Evolutionary conservation across 352 stramenopile species (phyloP).

Genomic region (Phytopythium montanum): DNA sequence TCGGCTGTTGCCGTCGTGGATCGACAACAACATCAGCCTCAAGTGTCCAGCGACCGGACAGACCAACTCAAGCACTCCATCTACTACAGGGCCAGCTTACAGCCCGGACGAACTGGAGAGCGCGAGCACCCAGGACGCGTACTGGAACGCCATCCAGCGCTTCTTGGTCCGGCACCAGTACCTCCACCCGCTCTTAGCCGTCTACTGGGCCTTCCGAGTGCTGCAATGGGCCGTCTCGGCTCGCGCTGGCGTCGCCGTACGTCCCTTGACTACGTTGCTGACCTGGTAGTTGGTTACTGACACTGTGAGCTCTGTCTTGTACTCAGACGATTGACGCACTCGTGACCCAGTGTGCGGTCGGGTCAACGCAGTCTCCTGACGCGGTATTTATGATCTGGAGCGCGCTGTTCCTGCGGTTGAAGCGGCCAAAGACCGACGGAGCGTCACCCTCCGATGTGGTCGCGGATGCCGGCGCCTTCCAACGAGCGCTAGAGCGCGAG

Average conservation of each 20-base stretch:
- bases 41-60: neutral
- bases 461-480: constrained; percentile 25
- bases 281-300: neutral
- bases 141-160: constrained; percentile 81
- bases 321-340: constrained; percentile 64
- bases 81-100: constrained; percentile 22
- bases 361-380: constrained; percentile 46
- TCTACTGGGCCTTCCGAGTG: constrained; percentile 67
- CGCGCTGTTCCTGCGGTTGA: constrained; percentile 42
- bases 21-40: constrained; percentile 32
- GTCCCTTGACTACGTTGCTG: neutral
- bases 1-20: constrained; percentile 35
- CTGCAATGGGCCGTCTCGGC: constrained; percentile 65
- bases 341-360: constrained; percentile 52
- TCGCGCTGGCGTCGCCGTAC: constrained; percentile 52
- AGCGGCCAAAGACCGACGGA: constrained; percentile 14
- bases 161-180: constrained; percentile 56
- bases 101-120: constrained; percentile 71
- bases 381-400: constrained; percentile 56
- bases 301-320: constrained; percentile 1
- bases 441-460: constrained; percentile 6
- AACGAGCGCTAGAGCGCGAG: constrained; percentile 38
- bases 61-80: neutral
- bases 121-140: constrained; percentile 58
- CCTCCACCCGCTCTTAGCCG: constrained; percentile 52